Base-by-base conservation (phyloP, 345 rosid genomes). In the Clarkia xantiana region DNA sequence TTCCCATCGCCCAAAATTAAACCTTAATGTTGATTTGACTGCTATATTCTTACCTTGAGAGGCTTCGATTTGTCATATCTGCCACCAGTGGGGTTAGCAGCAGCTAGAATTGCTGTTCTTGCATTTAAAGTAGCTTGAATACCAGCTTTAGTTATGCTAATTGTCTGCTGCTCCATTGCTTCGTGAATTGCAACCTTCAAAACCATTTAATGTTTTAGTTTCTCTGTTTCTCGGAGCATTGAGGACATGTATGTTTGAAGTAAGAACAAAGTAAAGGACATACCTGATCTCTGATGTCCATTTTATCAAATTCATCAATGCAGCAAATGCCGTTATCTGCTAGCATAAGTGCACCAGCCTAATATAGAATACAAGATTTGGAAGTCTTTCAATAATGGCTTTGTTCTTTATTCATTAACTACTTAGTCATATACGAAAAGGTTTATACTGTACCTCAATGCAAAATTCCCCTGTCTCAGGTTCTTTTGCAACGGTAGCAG, bases 281-380 rank as follows among this genome's bases (percentile, higher is more conserved):
- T 63, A 84, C 98, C 94, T 91, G 98, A 68, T 86, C 98, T 69
- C 77, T 78, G 70, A 83, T 63, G 57, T 91, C 98, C 98, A 91
- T 91, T 68, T 91, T 91, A 54, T 91, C 98, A 60, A 91, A 91
- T 68, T 91, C 96, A 61, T 91, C 96, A 40, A 91, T 91, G 73
- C 96, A 91, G 69, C 98, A 91, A 61, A 91, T 75, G 22, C 94
- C 98, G 76, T 86, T 91, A 63, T 91, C 98, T 18, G 98, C 96
- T 61, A 91, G 96, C 98, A 91, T 91, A 49, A 86, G 62, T 6
- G 98, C 98, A 75, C 98, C 98, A 45, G 98, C 96, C 94, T 90
- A 67, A 47, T 34, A 49, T 51, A 17, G 39, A 54, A 65, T 18
- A 29, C 0, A 53, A 14, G 56, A 53, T 18, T 42, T 53, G 19